Percentiles rank a stretch among this genome's conserved stretches.
Conservation (phyloP, 352 stramenopile genomes). For the Phytophthora pini region DNA sequence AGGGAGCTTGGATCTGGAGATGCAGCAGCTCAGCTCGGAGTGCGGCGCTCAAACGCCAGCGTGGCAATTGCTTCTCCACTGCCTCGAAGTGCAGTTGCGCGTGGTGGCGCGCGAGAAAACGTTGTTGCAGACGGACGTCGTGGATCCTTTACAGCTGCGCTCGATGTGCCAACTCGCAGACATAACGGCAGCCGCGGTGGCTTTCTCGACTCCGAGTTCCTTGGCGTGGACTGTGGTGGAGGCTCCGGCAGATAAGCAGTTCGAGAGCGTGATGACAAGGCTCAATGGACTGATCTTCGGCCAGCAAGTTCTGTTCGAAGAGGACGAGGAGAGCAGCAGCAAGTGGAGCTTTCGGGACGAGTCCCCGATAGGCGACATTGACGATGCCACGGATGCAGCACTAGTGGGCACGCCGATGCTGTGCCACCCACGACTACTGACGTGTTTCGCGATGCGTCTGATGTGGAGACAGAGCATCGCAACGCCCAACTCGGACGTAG, state of each 20-base stretch:
- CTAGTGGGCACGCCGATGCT: conserved; percentile 51
- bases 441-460: conserved; percentile 61
- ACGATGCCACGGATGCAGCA: conserved; percentile 31
- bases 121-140: conserved; percentile 31
- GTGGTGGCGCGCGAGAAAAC: conserved; percentile 55
- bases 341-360: conserved; percentile 9
- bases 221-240: conserved; percentile 55
- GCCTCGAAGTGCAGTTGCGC: conserved; percentile 62
- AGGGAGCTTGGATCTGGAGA: conserved; percentile 51
- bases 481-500: conserved; percentile 38
- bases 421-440: conserved; percentile 56
- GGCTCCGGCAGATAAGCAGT: conserved; percentile 42
- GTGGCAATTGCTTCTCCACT: conserved; percentile 68
- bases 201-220: conserved; percentile 48
- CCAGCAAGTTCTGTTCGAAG: conserved; percentile 72
- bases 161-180: conserved; percentile 69
- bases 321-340: conserved; percentile 49
- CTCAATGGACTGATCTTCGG: conserved; percentile 77
- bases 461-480: conserved; percentile 47
- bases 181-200: conserved; percentile 46
- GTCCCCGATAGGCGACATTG: conserved; percentile 18
- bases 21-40: conserved; percentile 54
- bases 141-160: conserved; percentile 57
- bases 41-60: conserved; percentile 49
- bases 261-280: conserved; percentile 54